Evolutionary conservation across 208 protist genomes (phyloP).

Genomic region (Acanthamoeba royreba): DNA sequence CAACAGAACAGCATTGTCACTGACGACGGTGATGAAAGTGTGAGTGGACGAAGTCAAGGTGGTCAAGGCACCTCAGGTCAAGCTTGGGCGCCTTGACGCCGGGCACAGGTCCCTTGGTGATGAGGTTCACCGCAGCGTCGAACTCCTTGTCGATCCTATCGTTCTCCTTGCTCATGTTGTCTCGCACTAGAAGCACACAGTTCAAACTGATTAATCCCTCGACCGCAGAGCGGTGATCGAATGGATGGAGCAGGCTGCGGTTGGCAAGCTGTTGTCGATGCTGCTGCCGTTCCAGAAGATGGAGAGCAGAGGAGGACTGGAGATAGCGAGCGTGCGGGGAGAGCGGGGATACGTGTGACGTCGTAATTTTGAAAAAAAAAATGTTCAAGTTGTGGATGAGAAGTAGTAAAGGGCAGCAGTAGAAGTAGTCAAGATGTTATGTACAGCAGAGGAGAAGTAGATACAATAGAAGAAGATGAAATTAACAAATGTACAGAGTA

Average conservation of each 20-base stretch:
- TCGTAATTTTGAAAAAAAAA: neutral
- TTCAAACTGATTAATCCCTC: constrained; percentile 34
- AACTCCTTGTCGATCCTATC: constrained; percentile 22
- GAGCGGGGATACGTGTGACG: neutral
- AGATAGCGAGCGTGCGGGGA: neutral
- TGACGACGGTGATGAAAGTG: too few species aligned
- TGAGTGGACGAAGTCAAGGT: neutral
- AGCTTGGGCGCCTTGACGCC: constrained; percentile 10
- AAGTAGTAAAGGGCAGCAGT: too few species aligned
- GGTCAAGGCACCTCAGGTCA: neutral
- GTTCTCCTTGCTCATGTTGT: neutral
- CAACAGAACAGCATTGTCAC: too few species aligned
- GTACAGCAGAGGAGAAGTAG: neutral
- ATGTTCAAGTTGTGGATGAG: too few species aligned
- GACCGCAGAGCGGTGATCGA: neutral
- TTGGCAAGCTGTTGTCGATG: neutral
- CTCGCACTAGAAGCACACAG: neutral
- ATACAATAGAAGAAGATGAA: neutral
- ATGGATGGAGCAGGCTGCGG: neutral
- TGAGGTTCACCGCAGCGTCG: constrained; percentile 6
- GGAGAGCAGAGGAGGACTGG: neutral
- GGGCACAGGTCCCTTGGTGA: constrained; percentile 17
- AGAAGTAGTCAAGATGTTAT: too few species aligned
- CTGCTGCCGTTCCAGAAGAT: neutral
- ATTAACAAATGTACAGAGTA: neutral